phyloP scores from a whole-genome alignment of 306 rosid genomes.

The Benincasa hispida region DNA sequence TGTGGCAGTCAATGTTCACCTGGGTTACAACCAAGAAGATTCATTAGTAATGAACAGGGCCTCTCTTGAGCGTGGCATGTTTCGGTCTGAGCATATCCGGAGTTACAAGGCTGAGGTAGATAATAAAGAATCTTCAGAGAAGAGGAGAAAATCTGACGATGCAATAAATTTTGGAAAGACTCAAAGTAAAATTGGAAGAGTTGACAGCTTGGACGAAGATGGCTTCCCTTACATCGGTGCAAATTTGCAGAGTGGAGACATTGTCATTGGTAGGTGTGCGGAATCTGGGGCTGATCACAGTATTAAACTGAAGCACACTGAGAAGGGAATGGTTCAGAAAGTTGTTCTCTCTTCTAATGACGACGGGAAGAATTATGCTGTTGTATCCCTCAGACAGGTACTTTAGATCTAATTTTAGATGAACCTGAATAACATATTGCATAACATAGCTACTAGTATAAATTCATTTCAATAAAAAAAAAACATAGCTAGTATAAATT shows the following conservation, averaged over 20 bases:
- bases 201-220: constrained; percentile 89
- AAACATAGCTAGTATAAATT: background rate
- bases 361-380: constrained; percentile 84
- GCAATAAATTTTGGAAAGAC: constrained; percentile 69
- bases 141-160: constrained; percentile 69
- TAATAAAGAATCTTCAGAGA: constrained; percentile 59
- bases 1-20: constrained; percentile 91
- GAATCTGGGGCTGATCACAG: constrained; percentile 89
- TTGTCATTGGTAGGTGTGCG: constrained; percentile 73
- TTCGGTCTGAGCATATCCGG: constrained; percentile 77
- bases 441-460: too few species aligned
- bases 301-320: constrained; percentile 80
- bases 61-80: constrained; percentile 97
- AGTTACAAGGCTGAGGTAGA: constrained; percentile 88
- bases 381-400: constrained; percentile 96
- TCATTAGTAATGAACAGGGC: constrained; percentile 91
- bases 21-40: constrained; percentile 95
- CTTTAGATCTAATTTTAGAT: background rate
- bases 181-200: constrained; percentile 79
- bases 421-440: background rate
- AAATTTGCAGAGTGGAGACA: constrained; percentile 80
- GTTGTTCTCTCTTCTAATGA: constrained; percentile 89
- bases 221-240: constrained; percentile 88
- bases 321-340: constrained; percentile 88
- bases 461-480: too few species aligned